Conservation (phyloP, 1,139 yeast genomes). For the Taphrina pruni region DNA sequence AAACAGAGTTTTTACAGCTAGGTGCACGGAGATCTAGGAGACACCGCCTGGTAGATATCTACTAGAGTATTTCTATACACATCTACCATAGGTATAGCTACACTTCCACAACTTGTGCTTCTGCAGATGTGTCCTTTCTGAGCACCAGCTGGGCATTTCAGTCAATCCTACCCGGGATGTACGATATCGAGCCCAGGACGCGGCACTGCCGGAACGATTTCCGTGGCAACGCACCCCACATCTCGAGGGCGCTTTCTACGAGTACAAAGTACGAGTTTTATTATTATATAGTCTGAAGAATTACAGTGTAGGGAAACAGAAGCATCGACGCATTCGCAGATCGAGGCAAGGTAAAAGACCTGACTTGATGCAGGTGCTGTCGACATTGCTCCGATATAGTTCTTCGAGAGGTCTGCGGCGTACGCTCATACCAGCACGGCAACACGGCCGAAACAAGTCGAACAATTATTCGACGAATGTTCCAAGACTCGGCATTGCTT, state of each 20-base stretch:
- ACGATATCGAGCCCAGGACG: not conserved
- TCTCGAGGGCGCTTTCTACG: too few species aligned
- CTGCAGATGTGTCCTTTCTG: too few species aligned
- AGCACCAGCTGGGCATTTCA: too few species aligned
- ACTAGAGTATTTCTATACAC: too few species aligned
- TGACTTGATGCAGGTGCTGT: not conserved
- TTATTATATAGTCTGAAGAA: not conserved
- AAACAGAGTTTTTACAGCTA: too few species aligned
- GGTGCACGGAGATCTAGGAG: too few species aligned
- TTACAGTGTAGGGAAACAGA: not conserved
- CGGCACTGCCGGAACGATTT: slow-evolving; percentile 3
- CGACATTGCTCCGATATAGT: not conserved
- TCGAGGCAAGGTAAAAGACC: not conserved
- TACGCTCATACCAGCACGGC: not conserved
- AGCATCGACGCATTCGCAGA: not conserved
- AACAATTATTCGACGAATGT: not conserved
- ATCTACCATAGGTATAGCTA: too few species aligned
- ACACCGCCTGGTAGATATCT: too few species aligned
- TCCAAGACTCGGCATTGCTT: not conserved
- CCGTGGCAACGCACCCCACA: not conserved
- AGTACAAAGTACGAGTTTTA: too few species aligned
- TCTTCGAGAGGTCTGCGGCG: not conserved
- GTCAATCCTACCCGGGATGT: too few species aligned
- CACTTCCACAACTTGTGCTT: too few species aligned
- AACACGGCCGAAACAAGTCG: not conserved